Evolutionary conservation across 257 asterid genomes (phyloP).

Genomic region (Cynanchum wilfordii): DNA sequence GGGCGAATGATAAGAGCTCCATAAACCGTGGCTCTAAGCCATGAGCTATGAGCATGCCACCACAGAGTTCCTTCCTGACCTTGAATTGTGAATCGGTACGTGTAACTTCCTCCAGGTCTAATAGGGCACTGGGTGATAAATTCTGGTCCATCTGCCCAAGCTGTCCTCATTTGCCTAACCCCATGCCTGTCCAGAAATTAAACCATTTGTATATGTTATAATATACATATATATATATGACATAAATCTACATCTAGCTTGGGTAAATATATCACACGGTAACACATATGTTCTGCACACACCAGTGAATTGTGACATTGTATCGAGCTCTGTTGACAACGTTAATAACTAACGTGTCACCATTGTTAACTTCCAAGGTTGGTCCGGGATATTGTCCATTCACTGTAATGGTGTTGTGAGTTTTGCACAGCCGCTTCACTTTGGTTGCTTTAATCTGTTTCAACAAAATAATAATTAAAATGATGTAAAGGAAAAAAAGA

Average conservation of each 20-base stretch:
- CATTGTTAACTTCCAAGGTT: conserved; percentile 67
- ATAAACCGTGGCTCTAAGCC: conserved; percentile 91
- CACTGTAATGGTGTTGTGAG: conserved; percentile 56
- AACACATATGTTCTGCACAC: conserved; percentile 34
- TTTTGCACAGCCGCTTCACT: conserved; percentile 93
- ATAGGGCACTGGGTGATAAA: conserved; percentile 87
- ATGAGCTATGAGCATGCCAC: conserved; percentile 99
- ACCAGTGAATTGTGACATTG: conserved; percentile 88
- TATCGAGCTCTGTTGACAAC: conserved; percentile 69
- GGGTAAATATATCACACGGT: not conserved
- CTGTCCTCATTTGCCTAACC: conserved; percentile 72
- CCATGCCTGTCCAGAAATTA: conserved; percentile 57
- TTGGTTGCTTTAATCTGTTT: conserved; percentile 68
- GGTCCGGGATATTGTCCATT: conserved; percentile 89
- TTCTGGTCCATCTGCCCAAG: conserved; percentile 92
- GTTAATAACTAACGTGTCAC: conserved; percentile 69
- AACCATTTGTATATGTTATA: not conserved
- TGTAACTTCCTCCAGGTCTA: conserved; percentile 72
- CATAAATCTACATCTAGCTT: not conserved
- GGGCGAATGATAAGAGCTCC: conserved; percentile 79
- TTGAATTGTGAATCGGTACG: conserved; percentile 65
- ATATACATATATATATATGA: no score
- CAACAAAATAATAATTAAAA: not conserved
- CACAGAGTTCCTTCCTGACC: conserved; percentile 92
- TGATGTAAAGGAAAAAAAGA: no score